Evolutionary conservation across 2,329 filamentous ascomycete species (phyloP).

Genomic region (Botrytis medusae): DNA sequence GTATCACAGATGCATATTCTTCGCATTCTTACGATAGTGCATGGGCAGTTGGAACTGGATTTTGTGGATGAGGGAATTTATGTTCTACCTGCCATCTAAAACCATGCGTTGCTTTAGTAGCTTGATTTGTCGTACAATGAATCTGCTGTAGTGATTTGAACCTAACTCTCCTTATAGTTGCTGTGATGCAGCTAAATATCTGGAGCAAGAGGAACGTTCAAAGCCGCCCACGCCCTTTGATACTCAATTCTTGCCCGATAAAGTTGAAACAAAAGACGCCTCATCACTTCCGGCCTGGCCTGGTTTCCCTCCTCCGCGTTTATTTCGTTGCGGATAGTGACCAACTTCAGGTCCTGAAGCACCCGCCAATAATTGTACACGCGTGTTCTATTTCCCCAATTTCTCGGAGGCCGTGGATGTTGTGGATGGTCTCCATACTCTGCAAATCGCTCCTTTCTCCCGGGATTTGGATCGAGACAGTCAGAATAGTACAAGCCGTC

Average conservation of each 20-base stretch:
- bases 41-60: neutral
- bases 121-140: neutral
- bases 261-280: neutral
- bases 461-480: no score
- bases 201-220: fast-evolving
- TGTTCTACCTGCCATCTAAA: neutral
- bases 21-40: neutral
- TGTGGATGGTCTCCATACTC: no score
- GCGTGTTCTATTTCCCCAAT: no score
- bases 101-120: neutral
- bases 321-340: no score
- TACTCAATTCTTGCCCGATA: neutral
- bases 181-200: neutral
- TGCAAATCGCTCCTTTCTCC: no score
- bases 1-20: neutral
- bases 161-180: neutral
- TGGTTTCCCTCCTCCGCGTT: no score
- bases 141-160: neutral
- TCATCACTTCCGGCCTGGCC: neutral
- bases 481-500: no score
- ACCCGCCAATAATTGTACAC: no score
- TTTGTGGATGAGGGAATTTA: neutral
- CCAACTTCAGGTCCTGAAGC: fast-evolving
- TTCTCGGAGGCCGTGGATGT: no score
- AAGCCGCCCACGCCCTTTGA: neutral